These are phyloP conservation scores for Cyberlindnera japonica DNA, from an alignment of 805 yeast species.

Conservation along the genomic window DNA sequence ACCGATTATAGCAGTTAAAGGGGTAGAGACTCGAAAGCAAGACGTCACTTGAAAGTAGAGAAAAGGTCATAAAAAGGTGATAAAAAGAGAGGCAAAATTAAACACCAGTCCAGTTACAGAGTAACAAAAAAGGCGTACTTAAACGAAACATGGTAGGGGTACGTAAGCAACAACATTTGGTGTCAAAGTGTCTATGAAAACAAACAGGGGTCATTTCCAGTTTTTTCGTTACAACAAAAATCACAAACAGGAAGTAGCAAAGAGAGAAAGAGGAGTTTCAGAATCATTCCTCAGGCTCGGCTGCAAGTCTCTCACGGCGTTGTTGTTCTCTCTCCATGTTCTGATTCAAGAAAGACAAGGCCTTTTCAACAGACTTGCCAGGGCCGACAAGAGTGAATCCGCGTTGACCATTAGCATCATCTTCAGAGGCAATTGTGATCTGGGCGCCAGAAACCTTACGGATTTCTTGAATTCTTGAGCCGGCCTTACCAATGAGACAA, in stretches of 20 bases:
- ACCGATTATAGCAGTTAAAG: too few species aligned
- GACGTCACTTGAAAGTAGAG: neutral
- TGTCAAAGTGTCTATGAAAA: conserved; percentile 3
- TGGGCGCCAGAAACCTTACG: conserved; percentile 75
- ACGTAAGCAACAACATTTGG: neutral
- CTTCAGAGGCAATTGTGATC: conserved; percentile 70
- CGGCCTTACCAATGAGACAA: conserved; percentile 83
- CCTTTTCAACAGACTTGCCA: conserved; percentile 46
- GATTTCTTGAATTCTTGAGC: conserved; percentile 81
- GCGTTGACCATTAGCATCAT: conserved; percentile 60
- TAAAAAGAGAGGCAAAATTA: neutral
- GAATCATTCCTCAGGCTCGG: conserved; percentile 12
- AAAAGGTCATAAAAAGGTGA: neutral
- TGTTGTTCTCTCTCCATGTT: conserved; percentile 57
- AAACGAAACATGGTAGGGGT: too few species aligned
- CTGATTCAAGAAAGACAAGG: conserved; percentile 53
- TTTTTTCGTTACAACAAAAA: neutral
- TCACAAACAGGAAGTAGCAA: neutral
- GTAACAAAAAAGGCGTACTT: neutral
- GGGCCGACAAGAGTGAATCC: conserved; percentile 67
- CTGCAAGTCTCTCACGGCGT: conserved; percentile 37
- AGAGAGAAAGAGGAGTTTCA: conserved; percentile 1
- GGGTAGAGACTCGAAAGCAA: too few species aligned
- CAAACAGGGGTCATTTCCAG: neutral
- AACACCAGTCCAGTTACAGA: neutral